Evolutionary conservation across 208 protist genomes (phyloP), one percentile per base, ranked within the genome.

Genomic region (Acanthamoeba culbertsoni): DNA sequence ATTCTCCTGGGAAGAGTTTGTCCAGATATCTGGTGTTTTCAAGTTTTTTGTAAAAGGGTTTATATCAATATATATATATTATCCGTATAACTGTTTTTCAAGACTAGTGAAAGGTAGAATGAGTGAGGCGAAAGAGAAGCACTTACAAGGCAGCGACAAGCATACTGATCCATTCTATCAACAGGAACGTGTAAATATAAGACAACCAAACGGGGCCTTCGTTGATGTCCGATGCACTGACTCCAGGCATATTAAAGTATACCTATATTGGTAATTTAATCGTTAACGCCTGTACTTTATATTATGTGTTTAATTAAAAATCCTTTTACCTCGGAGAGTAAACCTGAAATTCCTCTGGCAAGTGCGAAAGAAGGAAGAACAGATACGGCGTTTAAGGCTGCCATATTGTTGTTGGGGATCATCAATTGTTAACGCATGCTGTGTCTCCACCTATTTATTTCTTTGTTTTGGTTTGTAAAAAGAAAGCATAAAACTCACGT

Each of bases 21-120:
- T 93, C 89, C 10, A 93, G 68, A 35, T 82, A 82, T 20, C 65
- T 75, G 65, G 6, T 5, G 23, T 75, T n/a, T n/a, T n/a, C n/a
- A n/a, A n/a, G n/a, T n/a, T n/a, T n/a, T n/a, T n/a, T n/a, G n/a
- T n/a, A n/a, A n/a, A n/a, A n/a, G n/a, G n/a, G n/a, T n/a, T n/a
- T n/a, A n/a, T n/a, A n/a, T n/a, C n/a, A n/a, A n/a, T n/a, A n/a
- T n/a, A n/a, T n/a, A n/a, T n/a, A n/a, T n/a, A n/a, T n/a, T n/a
- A n/a, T n/a, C n/a, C n/a, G n/a, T n/a, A n/a, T n/a, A n/a, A n/a
- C n/a, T n/a, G n/a, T n/a, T n/a, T n/a, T n/a, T n/a, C n/a, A n/a
- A n/a, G n/a, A n/a, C n/a, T n/a, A n/a, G n/a, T n/a, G n/a, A n/a
- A n/a, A n/a, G n/a, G n/a, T n/a, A n/a, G n/a, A n/a, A n/a, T n/a